A percentile compares a stretch with the other conserved stretches of the same genome.
Conservation (phyloP, 1,139 yeast genomes). For the Protomyces inouyei region DNA sequence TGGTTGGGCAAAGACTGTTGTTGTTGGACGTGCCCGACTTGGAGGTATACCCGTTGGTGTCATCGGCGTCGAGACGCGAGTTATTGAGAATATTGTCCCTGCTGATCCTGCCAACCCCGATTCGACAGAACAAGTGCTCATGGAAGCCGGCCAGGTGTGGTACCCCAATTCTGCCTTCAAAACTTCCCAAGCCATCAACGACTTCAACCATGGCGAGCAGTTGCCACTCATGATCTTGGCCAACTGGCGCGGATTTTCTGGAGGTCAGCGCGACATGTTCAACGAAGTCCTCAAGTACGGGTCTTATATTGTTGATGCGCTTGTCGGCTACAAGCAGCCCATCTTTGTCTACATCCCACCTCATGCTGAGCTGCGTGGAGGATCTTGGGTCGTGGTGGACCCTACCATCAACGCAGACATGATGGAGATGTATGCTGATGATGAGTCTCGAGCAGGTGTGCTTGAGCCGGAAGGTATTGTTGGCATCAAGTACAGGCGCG, state of each 20-base stretch:
- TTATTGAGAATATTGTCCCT: conserved; percentile 81
- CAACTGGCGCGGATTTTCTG: conserved; percentile 99
- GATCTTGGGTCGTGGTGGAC: conserved; percentile 99
- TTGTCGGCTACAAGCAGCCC: conserved; percentile 94
- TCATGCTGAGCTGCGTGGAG: conserved; percentile 97
- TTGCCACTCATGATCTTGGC: conserved; percentile 95
- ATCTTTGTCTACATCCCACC: conserved; percentile 96
- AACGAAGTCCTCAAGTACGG: conserved; percentile 96
- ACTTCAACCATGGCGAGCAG: conserved; percentile 96
- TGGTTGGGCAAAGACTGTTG: conserved; percentile 99
- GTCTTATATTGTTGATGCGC: conserved; percentile 91
- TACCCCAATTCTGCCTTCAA: conserved; percentile 98
- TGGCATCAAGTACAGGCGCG: conserved; percentile 94
- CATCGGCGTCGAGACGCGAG: conserved; percentile 89
- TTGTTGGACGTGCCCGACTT: conserved; percentile 95
- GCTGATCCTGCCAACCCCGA: conserved; percentile 98
- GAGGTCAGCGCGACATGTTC: conserved; percentile 99
- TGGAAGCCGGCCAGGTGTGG: conserved; percentile 99
- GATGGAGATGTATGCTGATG: conserved; percentile 99
- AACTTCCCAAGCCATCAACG: conserved; percentile 97
- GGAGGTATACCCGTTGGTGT: conserved; percentile 99
- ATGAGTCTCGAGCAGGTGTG: conserved; percentile 95
- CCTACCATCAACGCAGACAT: conserved; percentile 93
- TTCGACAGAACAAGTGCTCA: conserved; percentile 78
- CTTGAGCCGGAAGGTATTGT: conserved; percentile 99